These are phyloP conservation scores for Yarrowia sp. DNA, from an alignment of 805 yeast genomes.

Conservation along the genomic window DNA sequence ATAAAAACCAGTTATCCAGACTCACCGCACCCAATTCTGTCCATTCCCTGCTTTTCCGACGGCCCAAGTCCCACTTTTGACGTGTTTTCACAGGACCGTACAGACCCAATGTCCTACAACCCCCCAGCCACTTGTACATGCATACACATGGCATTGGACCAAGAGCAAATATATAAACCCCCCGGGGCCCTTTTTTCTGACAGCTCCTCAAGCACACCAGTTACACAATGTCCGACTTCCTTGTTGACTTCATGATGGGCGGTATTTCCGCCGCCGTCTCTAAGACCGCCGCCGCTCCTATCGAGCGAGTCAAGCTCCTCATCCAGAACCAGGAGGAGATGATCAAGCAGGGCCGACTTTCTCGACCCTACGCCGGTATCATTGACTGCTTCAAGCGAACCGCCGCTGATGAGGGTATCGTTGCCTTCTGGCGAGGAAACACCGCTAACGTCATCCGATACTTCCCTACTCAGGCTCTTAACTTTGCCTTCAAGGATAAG, in stretches of 20 bases:
- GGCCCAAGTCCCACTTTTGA: background rate
- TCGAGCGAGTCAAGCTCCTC: constrained; percentile 93
- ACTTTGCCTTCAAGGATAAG: constrained; percentile 98
- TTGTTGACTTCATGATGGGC: constrained; percentile 60
- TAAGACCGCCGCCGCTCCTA: constrained; percentile 97
- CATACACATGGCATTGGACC: background rate
- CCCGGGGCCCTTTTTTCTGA: background rate
- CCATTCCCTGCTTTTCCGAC: background rate
- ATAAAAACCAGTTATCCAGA: background rate
- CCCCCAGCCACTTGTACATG: background rate
- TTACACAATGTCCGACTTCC: constrained; percentile 31
- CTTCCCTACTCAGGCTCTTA: constrained; percentile 99
- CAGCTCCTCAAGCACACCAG: background rate
- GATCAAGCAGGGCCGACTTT: constrained; percentile 95
- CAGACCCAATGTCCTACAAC: background rate
- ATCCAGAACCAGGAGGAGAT: constrained; percentile 98
- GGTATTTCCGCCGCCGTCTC: constrained; percentile 99
- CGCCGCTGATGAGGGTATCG: constrained; percentile 87
- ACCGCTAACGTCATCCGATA: constrained; percentile 98
- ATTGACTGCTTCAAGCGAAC: constrained; percentile 93
- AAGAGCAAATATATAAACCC: constrained; percentile 9
- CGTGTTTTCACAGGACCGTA: no score
- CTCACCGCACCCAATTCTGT: background rate
- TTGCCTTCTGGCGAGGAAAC: constrained; percentile 99
- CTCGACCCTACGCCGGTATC: constrained; percentile 84